Percentiles rank a stretch among this genome's conserved stretches.
Conservation (phyloP, 108 stramenopile species). For the Pinguiococcus pyrenoidosus region DNA sequence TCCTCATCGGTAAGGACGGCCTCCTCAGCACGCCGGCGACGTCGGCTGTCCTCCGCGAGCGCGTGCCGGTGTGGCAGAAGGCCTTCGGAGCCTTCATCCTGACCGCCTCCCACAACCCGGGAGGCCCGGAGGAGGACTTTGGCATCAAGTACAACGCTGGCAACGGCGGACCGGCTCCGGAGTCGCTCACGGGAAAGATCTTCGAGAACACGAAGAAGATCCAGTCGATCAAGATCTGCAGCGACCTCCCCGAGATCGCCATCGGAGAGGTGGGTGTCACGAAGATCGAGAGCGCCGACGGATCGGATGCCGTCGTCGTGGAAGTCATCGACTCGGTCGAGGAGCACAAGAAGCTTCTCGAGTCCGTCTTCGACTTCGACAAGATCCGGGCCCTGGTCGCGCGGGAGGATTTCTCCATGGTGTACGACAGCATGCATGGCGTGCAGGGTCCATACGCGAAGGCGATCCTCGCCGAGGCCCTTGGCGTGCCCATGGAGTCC, state of each 20-base stretch:
- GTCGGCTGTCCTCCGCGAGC: constrained; percentile 82
- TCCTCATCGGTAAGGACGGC: constrained; percentile 93
- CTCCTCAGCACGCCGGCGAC: constrained; percentile 95
- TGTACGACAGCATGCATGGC: constrained; percentile 97
- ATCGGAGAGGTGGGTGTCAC: constrained; percentile 55
- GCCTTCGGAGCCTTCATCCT: constrained; percentile 95
- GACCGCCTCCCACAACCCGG: constrained; percentile 99
- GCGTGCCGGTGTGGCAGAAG: constrained; percentile 85
- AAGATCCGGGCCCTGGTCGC: constrained; percentile 80
- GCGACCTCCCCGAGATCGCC: constrained; percentile 79
- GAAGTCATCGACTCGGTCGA: constrained; percentile 51
- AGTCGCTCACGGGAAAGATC: constrained; percentile 74
- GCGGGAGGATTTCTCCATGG: constrained; percentile 82
- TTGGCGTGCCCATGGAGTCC: constrained; percentile 50
- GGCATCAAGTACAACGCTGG: constrained; percentile 99
- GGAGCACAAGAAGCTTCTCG: constrained; percentile 71
- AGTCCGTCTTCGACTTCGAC: constrained; percentile 87
- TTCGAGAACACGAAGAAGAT: constrained; percentile 73
- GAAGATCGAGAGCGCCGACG: constrained; percentile 54
- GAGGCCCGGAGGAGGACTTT: constrained; percentile 96
- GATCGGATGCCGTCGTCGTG: constrained; percentile 58
- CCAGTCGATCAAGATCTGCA: constrained; percentile 72
- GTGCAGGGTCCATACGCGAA: constrained; percentile 86
- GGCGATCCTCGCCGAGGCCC: constrained; percentile 78
- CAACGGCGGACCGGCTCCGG: constrained; percentile 95